Conservation (phyloP, 2,329 filamentous ascomycete genomes). For the Diaporthe ampelina region DNA sequence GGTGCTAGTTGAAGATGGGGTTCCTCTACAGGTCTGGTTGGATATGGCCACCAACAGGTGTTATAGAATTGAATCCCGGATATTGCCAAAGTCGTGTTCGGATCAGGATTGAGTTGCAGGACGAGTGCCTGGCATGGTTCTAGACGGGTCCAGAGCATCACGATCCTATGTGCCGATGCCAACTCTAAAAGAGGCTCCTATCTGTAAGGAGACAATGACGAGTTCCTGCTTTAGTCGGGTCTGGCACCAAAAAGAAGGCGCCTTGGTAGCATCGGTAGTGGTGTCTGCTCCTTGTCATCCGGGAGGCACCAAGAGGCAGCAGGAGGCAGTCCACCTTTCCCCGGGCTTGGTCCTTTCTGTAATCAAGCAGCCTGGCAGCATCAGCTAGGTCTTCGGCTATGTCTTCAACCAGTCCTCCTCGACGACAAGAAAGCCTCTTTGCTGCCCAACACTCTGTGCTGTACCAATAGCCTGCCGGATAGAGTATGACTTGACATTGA, state of each 20-base stretch:
- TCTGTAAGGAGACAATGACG: background rate
- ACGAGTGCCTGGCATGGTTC: background rate
- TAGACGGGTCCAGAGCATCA: slow-evolving; percentile 11
- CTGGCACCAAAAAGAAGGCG: background rate
- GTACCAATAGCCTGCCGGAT: background rate
- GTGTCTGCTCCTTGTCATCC: background rate
- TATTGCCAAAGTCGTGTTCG: background rate
- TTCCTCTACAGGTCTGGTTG: background rate
- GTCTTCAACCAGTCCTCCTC: background rate
- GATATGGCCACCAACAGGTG: background rate
- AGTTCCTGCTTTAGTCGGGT: background rate
- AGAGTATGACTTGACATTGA: background rate
- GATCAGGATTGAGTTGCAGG: background rate
- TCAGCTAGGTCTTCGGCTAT: background rate
- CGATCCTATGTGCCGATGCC: background rate
- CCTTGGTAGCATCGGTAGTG: background rate
- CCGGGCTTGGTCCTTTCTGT: background rate
- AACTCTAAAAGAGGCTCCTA: background rate
- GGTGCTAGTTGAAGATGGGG: background rate
- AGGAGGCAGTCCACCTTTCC: background rate
- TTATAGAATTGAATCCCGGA: background rate
- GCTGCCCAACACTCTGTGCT: background rate
- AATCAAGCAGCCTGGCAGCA: background rate
- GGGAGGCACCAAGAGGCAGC: background rate
- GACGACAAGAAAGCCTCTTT: background rate